Percentiles rank a stretch among this genome's conserved stretches.
These are phyloP conservation scores for Didymella pomorum DNA, from an alignment of 2,329 filamentous ascomycete genomes.

Conservation along the genomic window DNA sequence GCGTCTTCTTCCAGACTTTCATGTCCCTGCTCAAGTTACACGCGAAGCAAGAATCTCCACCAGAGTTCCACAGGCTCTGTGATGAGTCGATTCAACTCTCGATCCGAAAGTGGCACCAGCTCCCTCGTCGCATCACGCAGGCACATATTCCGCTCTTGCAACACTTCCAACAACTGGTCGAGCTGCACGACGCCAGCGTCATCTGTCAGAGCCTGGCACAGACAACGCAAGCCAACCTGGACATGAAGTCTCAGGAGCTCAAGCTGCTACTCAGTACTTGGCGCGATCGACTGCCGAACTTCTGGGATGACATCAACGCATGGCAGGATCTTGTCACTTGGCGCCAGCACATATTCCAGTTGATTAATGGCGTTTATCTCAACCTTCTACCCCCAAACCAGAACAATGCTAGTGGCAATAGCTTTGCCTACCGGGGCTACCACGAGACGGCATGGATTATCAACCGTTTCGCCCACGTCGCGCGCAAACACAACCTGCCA, in stretches of 20 bases:
- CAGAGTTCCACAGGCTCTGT: slow-evolving; percentile 87
- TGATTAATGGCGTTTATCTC: slow-evolving; percentile 95
- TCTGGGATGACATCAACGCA: slow-evolving; percentile 99
- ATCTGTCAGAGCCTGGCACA: slow-evolving; percentile 90
- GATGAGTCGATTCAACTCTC: slow-evolving; percentile 98
- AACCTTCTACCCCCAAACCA: slow-evolving; percentile 80
- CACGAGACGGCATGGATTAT: slow-evolving; percentile 99
- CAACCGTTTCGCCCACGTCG: slow-evolving; percentile 97
- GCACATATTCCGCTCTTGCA: slow-evolving; percentile 94
- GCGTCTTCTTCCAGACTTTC: slow-evolving; percentile 98
- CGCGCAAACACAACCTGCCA: slow-evolving; percentile 92
- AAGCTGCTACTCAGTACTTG: slow-evolving; percentile 93
- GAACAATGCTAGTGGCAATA: slow-evolving; percentile 81
- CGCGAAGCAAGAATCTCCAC: slow-evolving; percentile 79
- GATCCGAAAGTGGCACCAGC: slow-evolving; percentile 97
- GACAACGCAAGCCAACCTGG: slow-evolving; percentile 85
- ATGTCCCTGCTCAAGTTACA: slow-evolving; percentile 96
- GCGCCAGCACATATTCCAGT: slow-evolving; percentile 97
- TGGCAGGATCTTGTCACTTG: slow-evolving; percentile 99
- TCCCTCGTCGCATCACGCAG: slow-evolving; percentile 92
- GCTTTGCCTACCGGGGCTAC: slow-evolving; percentile 95
- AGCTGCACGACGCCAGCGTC: slow-evolving; percentile 95
- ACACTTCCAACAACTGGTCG: slow-evolving; percentile 97
- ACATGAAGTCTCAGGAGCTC: slow-evolving; percentile 92
- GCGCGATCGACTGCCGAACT: slow-evolving; percentile 93